Percentiles rank a stretch among this genome's conserved stretches.
Evolutionary conservation across 192 early-diverging fungal genomes (phyloP).

Genomic region (Lobosporangium transversale): DNA sequence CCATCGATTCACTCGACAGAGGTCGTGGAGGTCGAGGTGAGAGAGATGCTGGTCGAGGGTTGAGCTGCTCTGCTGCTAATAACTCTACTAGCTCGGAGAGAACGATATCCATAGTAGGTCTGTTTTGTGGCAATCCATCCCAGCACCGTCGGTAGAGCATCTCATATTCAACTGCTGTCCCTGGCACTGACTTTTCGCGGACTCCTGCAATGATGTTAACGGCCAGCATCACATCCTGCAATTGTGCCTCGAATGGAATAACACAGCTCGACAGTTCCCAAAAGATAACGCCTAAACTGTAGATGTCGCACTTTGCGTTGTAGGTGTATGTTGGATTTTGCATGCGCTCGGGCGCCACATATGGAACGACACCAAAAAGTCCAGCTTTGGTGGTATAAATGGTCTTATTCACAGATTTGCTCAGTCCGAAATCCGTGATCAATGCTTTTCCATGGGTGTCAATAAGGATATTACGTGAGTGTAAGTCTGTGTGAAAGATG

Average conservation of each 20-base stretch:
- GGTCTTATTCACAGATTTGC: constrained; percentile 47
- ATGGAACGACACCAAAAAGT: constrained; percentile 55
- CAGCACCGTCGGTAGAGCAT: constrained; percentile 53
- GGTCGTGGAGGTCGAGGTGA: constrained; percentile 44
- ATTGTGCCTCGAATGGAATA: constrained; percentile 45
- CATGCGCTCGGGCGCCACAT: constrained; percentile 56
- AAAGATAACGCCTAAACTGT: constrained; percentile 55
- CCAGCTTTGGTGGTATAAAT: constrained; percentile 50
- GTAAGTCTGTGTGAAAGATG: constrained; percentile 51
- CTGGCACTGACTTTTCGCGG: constrained; percentile 51
- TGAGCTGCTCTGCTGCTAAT: constrained; percentile 41
- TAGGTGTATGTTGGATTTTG: constrained; percentile 53
- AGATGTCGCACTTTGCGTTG: constrained; percentile 56
- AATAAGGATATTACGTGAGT: constrained; percentile 56
- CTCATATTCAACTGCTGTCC: constrained; percentile 53
- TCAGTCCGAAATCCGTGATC: constrained; percentile 57
- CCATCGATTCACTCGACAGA: constrained; percentile 45
- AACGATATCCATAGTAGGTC: constrained; percentile 54
- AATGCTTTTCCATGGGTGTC: constrained; percentile 53
- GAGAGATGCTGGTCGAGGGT: constrained; percentile 32
- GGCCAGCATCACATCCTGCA: constrained; percentile 55
- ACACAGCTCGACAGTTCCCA: constrained; percentile 55
- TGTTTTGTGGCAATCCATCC: constrained; percentile 48
- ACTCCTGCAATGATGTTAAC: constrained; percentile 54
- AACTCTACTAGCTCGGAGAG: constrained; percentile 48